A percentile compares a stretch with the other conserved stretches of the same genome.
Evolutionary conservation across 805 yeast genomes (phyloP).

Genomic region (Limtongia smithiae): DNA sequence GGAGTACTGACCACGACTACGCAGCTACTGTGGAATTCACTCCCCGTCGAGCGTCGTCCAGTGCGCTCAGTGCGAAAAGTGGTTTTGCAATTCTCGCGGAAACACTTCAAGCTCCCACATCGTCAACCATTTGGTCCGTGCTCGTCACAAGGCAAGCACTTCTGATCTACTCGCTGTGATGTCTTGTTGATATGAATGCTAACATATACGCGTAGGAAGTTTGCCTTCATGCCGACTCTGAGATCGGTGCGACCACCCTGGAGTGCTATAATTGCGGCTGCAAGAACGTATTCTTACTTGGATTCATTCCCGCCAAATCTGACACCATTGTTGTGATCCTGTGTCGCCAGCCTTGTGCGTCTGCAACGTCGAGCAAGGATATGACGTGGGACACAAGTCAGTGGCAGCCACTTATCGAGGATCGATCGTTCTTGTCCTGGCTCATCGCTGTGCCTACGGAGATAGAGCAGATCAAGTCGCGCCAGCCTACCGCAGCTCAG

Average conservation of each 20-base stretch:
- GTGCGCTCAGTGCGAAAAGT: slow-evolving; percentile 71
- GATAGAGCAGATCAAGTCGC: slow-evolving; percentile 55
- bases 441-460: slow-evolving; percentile 67
- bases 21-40: slow-evolving; percentile 70
- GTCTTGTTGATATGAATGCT: background rate
- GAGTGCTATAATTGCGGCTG: slow-evolving; percentile 92
- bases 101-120: slow-evolving; percentile 69
- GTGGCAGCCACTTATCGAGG: slow-evolving; percentile 84
- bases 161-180: background rate
- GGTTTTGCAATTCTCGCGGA: slow-evolving; percentile 83
- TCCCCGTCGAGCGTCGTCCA: slow-evolving; percentile 62
- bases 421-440: slow-evolving; percentile 77
- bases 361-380: slow-evolving; percentile 53
- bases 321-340: slow-evolving; percentile 82
- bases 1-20: too few relatives aligned
- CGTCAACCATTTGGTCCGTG: slow-evolving; percentile 75
- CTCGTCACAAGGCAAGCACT: slow-evolving; percentile 57
- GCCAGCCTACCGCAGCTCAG: slow-evolving; percentile 57
- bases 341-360: slow-evolving; percentile 78
- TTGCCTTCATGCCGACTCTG: slow-evolving; percentile 71
- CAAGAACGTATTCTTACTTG: slow-evolving; percentile 72
- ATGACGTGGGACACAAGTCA: slow-evolving; percentile 80
- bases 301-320: slow-evolving; percentile 81
- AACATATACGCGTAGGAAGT: slow-evolving; percentile 39
- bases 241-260: slow-evolving; percentile 77